Conservation (phyloP, 371 early-diverging fungal genomes). For the Rhizopus delemar region DNA sequence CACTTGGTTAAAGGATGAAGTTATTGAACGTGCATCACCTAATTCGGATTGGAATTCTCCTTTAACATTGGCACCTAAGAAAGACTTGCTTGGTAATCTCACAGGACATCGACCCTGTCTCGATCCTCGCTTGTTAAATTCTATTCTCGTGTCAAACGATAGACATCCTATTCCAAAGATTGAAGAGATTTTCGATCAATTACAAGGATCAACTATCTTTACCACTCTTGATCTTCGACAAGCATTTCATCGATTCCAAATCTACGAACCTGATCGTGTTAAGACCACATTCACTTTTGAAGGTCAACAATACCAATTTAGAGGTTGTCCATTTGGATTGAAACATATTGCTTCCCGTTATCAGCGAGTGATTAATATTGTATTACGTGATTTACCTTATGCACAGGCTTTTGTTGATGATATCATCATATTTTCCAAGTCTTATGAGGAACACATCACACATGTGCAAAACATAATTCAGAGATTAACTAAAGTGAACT, state of each 20-base stretch:
- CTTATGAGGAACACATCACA: slow-evolving; percentile 8
- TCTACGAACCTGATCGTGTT: not conserved
- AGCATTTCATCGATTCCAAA: slow-evolving; percentile 1
- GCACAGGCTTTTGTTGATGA: slow-evolving; percentile 16
- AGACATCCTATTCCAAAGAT: not conserved
- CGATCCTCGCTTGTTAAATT: not conserved
- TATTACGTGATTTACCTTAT: slow-evolving; percentile 3
- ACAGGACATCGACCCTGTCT: not conserved
- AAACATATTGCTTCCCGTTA: not conserved
- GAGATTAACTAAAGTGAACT: slow-evolving; percentile 15
- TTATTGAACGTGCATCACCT: too few species aligned
- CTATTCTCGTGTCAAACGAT: not conserved
- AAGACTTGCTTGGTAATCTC: not conserved
- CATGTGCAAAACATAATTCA: slow-evolving; percentile 12
- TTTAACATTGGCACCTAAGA: not conserved
- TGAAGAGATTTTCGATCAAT: not conserved
- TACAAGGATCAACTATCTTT: not conserved
- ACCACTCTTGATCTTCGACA: not conserved
- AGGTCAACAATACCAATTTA: slow-evolving; percentile 4
- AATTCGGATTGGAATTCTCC: not conserved
- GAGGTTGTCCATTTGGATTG: slow-evolving; percentile 9
- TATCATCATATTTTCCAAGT: slow-evolving; percentile 4
- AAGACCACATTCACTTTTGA: slow-evolving; percentile 1
- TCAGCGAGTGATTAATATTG: slow-evolving; percentile 6
- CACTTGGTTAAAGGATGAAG: too few species aligned